These are phyloP conservation scores for Groenewaldozyma salmanticensis DNA, from an alignment of 805 yeast species.

Conservation along the genomic window DNA sequence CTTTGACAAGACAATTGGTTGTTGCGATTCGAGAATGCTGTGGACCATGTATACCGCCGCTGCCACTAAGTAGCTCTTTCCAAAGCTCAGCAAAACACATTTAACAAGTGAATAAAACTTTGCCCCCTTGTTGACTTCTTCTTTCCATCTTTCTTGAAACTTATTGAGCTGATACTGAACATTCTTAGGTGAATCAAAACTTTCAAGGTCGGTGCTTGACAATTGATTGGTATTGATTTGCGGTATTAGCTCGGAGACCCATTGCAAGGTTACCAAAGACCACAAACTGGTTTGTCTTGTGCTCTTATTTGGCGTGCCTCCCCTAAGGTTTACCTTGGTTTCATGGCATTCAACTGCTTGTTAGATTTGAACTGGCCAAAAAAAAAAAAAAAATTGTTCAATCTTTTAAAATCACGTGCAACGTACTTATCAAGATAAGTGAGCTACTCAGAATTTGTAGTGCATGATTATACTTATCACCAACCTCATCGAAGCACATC, in stretches of 20 bases:
- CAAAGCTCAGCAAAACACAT: neutral
- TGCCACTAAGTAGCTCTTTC: neutral
- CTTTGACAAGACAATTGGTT: neutral
- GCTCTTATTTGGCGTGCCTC: neutral
- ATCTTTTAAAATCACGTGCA: no score
- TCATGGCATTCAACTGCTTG: neutral
- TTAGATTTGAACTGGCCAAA: neutral
- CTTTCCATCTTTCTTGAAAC: neutral
- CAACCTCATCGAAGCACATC: no score
- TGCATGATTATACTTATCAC: no score
- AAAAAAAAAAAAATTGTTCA: no score
- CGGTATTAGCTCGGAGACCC: slow-evolving; percentile 1
- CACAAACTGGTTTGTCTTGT: neutral
- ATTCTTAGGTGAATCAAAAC: neutral
- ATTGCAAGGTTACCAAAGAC: neutral
- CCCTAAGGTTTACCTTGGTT: neutral
- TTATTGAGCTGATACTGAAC: neutral
- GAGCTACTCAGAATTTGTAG: no score
- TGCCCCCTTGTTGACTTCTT: neutral
- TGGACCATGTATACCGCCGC: neutral
- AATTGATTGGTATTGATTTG: neutral
- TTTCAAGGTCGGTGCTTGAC: neutral
- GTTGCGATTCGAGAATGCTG: neutral
- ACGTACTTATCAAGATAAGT: no score
- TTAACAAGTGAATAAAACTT: neutral